Percentiles rank a stretch among this genome's conserved stretches.
phyloP scores from a whole-genome alignment of 805 yeast species.

The Lachancea lanzarotensis region DNA sequence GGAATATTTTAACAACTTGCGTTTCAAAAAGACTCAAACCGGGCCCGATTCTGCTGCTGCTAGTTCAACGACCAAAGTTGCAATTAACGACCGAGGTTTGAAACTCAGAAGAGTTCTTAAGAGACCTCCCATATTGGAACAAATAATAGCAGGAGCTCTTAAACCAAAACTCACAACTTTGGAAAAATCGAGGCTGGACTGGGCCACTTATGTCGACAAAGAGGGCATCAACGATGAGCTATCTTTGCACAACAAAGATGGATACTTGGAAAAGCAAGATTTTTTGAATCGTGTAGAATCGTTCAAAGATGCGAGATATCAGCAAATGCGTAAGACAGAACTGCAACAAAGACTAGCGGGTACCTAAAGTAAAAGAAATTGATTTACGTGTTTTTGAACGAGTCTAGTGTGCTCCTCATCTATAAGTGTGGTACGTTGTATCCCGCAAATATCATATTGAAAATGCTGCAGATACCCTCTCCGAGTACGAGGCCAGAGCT shows the following conservation, averaged over 20 bases:
- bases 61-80: neutral
- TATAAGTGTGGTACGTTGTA: slow-evolving; percentile 56
- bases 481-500: slow-evolving; percentile 92
- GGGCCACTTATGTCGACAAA: slow-evolving; percentile 90
- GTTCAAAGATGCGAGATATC: slow-evolving; percentile 34
- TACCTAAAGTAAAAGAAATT: neutral
- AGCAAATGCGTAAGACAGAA: slow-evolving; percentile 34
- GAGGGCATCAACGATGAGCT: slow-evolving; percentile 81
- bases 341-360: slow-evolving; percentile 20
- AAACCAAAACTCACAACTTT: slow-evolving; percentile 81
- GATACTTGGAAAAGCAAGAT: slow-evolving; percentile 86
- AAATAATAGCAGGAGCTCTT: slow-evolving; percentile 60
- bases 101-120: slow-evolving; percentile 54
- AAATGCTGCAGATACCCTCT: slow-evolving; percentile 82
- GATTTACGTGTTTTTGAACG: neutral
- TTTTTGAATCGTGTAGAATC: slow-evolving; percentile 70
- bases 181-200: slow-evolving; percentile 88
- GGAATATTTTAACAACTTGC: slow-evolving; percentile 58
- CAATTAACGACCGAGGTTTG: slow-evolving; percentile 22
- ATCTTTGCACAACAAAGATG: slow-evolving; percentile 74
- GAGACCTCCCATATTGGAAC: slow-evolving; percentile 69
- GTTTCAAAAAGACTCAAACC: slow-evolving; percentile 17
- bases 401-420: neutral
- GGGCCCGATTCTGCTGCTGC: no score
- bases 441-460: slow-evolving; percentile 72